Conservation (phyloP, 805 yeast species). For the Hemisphaericaspora nanyangensis region DNA sequence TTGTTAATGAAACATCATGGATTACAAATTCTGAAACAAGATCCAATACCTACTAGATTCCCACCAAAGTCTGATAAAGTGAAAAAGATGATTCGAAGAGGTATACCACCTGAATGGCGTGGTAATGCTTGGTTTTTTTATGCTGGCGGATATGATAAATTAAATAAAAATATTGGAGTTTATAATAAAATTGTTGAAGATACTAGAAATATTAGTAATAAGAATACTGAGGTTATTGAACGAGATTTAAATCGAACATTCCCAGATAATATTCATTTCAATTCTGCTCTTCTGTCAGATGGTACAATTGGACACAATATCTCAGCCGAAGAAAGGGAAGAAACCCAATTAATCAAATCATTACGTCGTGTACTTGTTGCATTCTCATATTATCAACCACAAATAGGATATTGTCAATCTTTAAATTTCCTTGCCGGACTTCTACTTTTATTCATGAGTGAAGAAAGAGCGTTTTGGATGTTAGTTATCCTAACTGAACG, state of each 20-base stretch:
- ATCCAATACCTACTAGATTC: slow-evolving; percentile 51
- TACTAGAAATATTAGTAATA: slow-evolving; percentile 51
- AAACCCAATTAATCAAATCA: slow-evolving; percentile 63
- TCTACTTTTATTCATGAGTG: slow-evolving; percentile 78
- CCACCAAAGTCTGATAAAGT: slow-evolving; percentile 78
- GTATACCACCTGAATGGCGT: slow-evolving; percentile 96
- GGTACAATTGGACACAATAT: background rate
- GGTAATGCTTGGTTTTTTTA: slow-evolving; percentile 97
- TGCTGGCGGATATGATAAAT: slow-evolving; percentile 76
- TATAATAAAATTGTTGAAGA: slow-evolving; percentile 66
- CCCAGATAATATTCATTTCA: slow-evolving; percentile 87
- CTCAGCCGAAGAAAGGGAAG: slow-evolving; percentile 26
- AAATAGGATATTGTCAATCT: slow-evolving; percentile 94
- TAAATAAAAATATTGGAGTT: slow-evolving; percentile 67
- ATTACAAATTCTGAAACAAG: slow-evolving; percentile 25
- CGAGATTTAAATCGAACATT: slow-evolving; percentile 91
- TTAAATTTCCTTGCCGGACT: slow-evolving; percentile 90
- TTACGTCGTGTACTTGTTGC: slow-evolving; percentile 79
- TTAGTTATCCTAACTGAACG: slow-evolving; percentile 82
- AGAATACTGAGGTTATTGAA: slow-evolving; percentile 89
- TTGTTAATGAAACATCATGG: slow-evolving; percentile 65
- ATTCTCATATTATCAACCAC: slow-evolving; percentile 81
- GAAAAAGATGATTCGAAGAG: slow-evolving; percentile 79
- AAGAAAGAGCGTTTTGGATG: slow-evolving; percentile 95
- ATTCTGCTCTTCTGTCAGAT: slow-evolving; percentile 16